Evolutionary conservation across 495 filamentous ascomycete species (phyloP), one percentile per base, ranked within the genome.

Genomic region (Hypoxylon fuscum): DNA sequence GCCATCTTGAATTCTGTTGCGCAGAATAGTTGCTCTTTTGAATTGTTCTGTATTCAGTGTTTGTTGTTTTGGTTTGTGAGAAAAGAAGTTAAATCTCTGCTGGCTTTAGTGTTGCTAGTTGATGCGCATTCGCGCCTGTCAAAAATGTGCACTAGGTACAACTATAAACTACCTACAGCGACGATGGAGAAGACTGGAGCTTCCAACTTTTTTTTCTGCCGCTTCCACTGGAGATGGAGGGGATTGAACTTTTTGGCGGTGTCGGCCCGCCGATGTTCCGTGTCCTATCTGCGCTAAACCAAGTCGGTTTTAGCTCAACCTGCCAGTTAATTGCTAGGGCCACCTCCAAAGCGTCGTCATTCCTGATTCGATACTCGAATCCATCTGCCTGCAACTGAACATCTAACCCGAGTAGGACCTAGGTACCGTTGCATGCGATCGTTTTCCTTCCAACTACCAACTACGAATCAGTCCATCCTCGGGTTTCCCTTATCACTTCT

Each of bases 191-290:
- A 18, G 32, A n/a, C n/a, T n/a, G n/a, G 17, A 62, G 49, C 32
- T 55, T 43, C 27, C 14, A 60, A 47, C 45, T 59, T 71, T 72
- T 71, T 73, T 73, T 72, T 71, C 69, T 69, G 59, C 63, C 59
- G 37, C n/a, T 31, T 43, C 20, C 31, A 14, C 9, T 47, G 31
- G 37, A 38, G 32, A 40, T 63, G 62, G 61, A 55, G 59, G 54
- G 54, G 54, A 23, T 46, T 54, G 8, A 54, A 55, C 58, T 58
- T 38, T 53, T 65, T 45, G 62, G 55, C 62, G 66, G 62, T 69
- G 62, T 64, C 69, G 66, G 62, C 15, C 58, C 61, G 58, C 55
- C 31, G 18, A 65, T 61, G 8, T 66, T 63, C 66, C 61, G 62
- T 55, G 17, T 1, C 25, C 20, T 3, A 20, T 15, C 43, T 2